These are phyloP conservation scores for Ogataea nonfermentans DNA, from an alignment of 805 yeast genomes.

Conservation along the genomic window DNA sequence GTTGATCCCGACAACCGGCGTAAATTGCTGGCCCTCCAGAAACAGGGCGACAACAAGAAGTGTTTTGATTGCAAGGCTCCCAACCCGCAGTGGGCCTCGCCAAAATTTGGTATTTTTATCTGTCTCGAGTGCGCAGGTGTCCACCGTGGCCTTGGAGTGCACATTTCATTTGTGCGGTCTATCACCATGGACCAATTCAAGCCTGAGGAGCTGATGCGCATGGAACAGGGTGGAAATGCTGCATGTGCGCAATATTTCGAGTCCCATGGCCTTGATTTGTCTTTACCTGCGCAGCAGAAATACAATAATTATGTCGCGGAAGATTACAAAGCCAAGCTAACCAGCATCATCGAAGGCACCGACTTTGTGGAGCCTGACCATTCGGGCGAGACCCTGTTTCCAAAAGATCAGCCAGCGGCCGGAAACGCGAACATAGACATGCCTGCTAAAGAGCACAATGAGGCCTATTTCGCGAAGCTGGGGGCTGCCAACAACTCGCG, in stretches of 20 bases:
- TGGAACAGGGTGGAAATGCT: conserved; percentile 94
- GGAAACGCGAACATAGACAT: conserved; percentile 1
- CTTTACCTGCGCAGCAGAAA: conserved; percentile 66
- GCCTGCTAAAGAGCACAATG: conserved; percentile 59
- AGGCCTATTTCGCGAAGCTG: conserved; percentile 74
- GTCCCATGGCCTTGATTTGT: conserved; percentile 65
- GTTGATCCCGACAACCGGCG: conserved; percentile 93
- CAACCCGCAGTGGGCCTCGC: conserved; percentile 99
- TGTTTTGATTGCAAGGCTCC: conserved; percentile 95
- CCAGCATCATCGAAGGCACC: conserved; percentile 70
- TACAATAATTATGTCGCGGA: conserved; percentile 91
- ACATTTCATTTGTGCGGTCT: conserved; percentile 91
- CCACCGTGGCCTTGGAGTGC: conserved; percentile 95
- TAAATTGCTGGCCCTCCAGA: conserved; percentile 71
- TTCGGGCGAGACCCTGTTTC: conserved; percentile 42
- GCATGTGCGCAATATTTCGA: conserved; percentile 67
- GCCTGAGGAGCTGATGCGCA: conserved; percentile 81
- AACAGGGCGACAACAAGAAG: conserved; percentile 75
- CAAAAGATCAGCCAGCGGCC: conserved; percentile 13
- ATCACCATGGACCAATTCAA: conserved; percentile 99
- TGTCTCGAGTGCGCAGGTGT: conserved; percentile 98
- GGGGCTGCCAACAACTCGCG: conserved; percentile 71
- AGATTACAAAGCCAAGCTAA: conserved; percentile 82
- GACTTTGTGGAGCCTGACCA: conserved; percentile 69
- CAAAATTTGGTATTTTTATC: conserved; percentile 94